Base-by-base conservation (phyloP, 1,284 basidiomycete genomes). In the Papiliotrema flavescens region DNA sequence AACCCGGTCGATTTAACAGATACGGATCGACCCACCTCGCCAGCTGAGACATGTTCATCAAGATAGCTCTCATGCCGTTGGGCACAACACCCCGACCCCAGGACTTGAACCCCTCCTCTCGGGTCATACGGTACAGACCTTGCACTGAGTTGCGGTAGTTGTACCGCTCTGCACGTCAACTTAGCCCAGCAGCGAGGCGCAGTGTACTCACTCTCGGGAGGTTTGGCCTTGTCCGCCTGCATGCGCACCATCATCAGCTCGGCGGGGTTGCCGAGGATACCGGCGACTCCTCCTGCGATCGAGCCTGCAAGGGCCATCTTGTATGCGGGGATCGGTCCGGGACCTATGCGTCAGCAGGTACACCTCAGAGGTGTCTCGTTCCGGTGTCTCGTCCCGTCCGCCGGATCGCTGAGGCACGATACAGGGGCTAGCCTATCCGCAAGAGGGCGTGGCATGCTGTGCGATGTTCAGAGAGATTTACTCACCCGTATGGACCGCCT, bases 41-140 rank as follows among this genome's bases (percentile, higher is more conserved):
- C 17, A 94, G 83, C 74, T 95, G 91, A 73, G 86, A 88, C 41
- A 89, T 88, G 73, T 93, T 94, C 91, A 94, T 94, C 59, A 95
- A 75, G 3, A 94, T 71, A 1, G 89, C 87, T 71, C 91, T 83
- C 69, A 91, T 85, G 11, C 90, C 85, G 66, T 94, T 95, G 1
- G 91, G 91, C 0, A 82, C 86, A 7, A 89, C 81, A n/a, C 91
- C 91, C 37, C 91, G 84, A 28, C 76, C 80, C 49, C 93, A 82
- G 0, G 88, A 87, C 1, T 83, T 83, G 17, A 79, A 61, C 2
- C 91, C 91, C 77, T 94, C 91, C 67, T 92, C 88, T 9, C 83
- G 79, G 15, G 90, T 82, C 88, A 93, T 93, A 84, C 89, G 79
- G 19, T 84, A 86, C 24, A 93, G 78, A 0, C 88, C 90, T 77